Evolutionary conservation across 2,329 filamentous ascomycete genomes (phyloP).

Genomic region (Cadophora luteo-olivacea): DNA sequence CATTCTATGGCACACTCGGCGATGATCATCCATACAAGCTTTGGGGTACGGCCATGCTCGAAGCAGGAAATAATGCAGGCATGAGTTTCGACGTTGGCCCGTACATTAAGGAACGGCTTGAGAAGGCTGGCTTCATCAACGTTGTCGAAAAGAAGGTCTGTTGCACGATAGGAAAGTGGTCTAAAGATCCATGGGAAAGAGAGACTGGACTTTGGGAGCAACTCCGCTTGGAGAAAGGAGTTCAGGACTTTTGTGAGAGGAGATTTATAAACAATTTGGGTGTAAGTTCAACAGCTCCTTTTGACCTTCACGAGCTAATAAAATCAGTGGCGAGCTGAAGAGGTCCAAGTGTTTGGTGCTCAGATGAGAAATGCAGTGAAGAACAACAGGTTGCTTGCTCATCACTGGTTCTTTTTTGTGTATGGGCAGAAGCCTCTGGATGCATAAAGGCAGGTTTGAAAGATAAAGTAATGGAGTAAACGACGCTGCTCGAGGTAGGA

Average conservation of each 20-base stretch:
- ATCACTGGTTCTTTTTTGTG: slow-evolving; percentile 25
- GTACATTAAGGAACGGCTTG: slow-evolving; percentile 41
- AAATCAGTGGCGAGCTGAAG: slow-evolving; percentile 27
- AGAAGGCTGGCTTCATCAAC: slow-evolving; percentile 51
- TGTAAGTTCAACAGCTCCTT: not conserved
- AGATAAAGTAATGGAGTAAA: not conserved
- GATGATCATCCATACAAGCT: slow-evolving; percentile 26
- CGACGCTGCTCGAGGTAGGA: not conserved
- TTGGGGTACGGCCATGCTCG: slow-evolving; percentile 31
- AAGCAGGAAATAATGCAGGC: slow-evolving; percentile 29
- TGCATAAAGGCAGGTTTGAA: too few relatives aligned
- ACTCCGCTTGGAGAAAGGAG: slow-evolving; percentile 25
- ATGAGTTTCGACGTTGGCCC: slow-evolving; percentile 31
- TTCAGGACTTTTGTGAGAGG: slow-evolving; percentile 31
- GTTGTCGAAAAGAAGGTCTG: slow-evolving; percentile 50
- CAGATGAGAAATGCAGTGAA: slow-evolving; percentile 27
- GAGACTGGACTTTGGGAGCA: slow-evolving; percentile 31
- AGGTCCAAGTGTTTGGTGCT: slow-evolving; percentile 29
- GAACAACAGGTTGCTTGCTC: slow-evolving; percentile 27
- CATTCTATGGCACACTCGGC: slow-evolving; percentile 22
- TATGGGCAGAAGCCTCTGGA: slow-evolving; percentile 24
- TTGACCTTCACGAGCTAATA: not conserved
- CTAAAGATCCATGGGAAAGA: slow-evolving; percentile 46
- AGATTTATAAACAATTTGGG: slow-evolving; percentile 29
- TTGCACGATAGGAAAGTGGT: slow-evolving; percentile 54